Evolutionary conservation across 192 early-diverging fungal genomes (phyloP), one percentile per base, ranked within the genome.

Genomic region (Lunasporangiospora selenospora): DNA sequence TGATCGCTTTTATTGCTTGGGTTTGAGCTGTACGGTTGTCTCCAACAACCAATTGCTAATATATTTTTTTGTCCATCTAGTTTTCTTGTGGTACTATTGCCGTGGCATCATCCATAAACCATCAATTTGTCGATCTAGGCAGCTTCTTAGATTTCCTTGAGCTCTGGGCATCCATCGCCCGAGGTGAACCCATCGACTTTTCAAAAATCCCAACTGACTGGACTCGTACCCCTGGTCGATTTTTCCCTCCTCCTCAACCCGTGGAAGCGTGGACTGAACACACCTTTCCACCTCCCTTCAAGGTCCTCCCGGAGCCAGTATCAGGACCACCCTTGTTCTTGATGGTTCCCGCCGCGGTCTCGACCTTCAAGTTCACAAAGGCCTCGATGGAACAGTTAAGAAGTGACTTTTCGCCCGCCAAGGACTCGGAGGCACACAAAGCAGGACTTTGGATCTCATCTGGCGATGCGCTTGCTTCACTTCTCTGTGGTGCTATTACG

Each of bases 101-200:
- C 41, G 62, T 75, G 6, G 71, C 56, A 13, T 32, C 71, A 27
- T 75, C 71, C 21, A 48, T 75, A 3, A n/a, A 75, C 55, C 71
- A 75, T 46, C 71, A 75, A 49, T 42, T 58, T 34, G 33, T 56
- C 6, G 71, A 75, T 53, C 50, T 75, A 30, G 48, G 71, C 4
- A 62, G 56, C 2, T 75, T 75, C 27, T 56, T 75, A 8, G 71
- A 75, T 43, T 77, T 77, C 30, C 66, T 77, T 46, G 66, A 77
- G 27, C 40, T 70, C 18, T 77, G 75, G 75, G 65, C 75, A 37
- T 55, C 43, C 18, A 10, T 77, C 23, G 54, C 55, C 26, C 41
- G 75, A 59, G 60, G 61, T 9, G 75, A 77, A 49, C n/a, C 55
- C 32, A 24, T 64, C 9, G 75, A 77, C 30, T 59, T 70, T 23